Percentiles rank a stretch among this genome's conserved stretches.
phyloP scores from a whole-genome alignment of 2,329 filamentous ascomycete genomes.

The Thielaviopsis musarum region DNA sequence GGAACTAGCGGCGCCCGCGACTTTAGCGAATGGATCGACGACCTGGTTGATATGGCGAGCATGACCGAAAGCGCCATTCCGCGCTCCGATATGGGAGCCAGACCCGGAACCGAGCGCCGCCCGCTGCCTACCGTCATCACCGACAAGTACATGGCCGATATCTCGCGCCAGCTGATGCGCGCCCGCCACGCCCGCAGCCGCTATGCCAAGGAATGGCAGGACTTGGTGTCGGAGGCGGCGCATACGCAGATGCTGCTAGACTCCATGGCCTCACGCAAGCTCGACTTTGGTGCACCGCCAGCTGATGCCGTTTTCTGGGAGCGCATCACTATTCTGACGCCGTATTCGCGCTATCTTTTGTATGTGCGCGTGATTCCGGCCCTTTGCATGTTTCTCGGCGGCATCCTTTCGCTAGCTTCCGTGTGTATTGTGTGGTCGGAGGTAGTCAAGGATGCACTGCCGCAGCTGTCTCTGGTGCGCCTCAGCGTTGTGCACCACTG shows the following conservation, averaged over 20 bases:
- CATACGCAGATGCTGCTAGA: conserved; percentile 71
- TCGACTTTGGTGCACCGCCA: conserved; percentile 52
- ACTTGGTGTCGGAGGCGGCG: conserved; percentile 55
- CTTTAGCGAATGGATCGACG: conserved; percentile 91
- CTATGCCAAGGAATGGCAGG: conserved; percentile 75
- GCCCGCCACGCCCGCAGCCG: conserved; percentile 70
- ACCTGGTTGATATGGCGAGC: conserved; percentile 62
- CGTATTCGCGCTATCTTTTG: conserved; percentile 64
- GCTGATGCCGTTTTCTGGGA: conserved; percentile 38
- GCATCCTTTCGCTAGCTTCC: conserved; percentile 56
- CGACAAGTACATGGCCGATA: conserved; percentile 77
- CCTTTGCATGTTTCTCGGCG: conserved; percentile 46
- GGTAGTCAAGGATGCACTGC: conserved; percentile 66
- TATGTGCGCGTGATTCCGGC: conserved; percentile 60
- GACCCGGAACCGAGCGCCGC: conserved; percentile 23
- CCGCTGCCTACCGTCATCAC: conserved; percentile 70
- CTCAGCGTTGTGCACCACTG: conserved; percentile 60
- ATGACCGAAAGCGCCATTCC: conserved; percentile 43
- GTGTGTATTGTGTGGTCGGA: conserved; percentile 85
- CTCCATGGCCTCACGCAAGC: conserved; percentile 60
- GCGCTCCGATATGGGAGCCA: conserved; percentile 22
- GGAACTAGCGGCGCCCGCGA: conserved; percentile 49
- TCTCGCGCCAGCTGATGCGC: conserved; percentile 66
- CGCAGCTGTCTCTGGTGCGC: conserved; percentile 53
- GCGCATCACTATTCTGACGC: conserved; percentile 48